Percentiles rank a stretch among this genome's conserved stretches.
These are phyloP conservation scores for Monosiga brevicollis DNA, from an alignment of 78 protist species.

Conservation along the genomic window DNA sequence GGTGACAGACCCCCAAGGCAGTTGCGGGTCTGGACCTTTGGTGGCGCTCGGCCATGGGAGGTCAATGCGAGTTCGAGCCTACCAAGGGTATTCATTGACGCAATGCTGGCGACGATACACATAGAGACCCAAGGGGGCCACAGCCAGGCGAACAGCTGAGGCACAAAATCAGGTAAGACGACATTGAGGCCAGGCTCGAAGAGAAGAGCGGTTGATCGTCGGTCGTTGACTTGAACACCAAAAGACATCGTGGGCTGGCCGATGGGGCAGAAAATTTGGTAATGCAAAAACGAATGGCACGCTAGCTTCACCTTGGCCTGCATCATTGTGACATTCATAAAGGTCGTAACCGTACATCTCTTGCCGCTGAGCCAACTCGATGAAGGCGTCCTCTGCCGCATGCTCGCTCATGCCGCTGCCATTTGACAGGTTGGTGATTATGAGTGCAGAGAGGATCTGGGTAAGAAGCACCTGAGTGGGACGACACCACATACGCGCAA, in stretches of 20 bases:
- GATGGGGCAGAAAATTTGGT: background rate
- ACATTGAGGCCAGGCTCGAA: background rate
- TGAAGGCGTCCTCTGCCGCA: background rate
- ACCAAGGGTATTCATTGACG: no score
- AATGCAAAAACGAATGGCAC: background rate
- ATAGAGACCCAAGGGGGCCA: background rate
- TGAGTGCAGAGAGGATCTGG: no score
- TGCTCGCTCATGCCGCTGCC: background rate
- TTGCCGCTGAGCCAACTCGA: background rate
- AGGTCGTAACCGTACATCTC: background rate
- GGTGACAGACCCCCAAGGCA: background rate
- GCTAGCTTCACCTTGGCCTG: background rate
- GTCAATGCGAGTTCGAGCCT: no score
- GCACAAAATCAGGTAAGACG: background rate
- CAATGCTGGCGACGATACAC: no score
- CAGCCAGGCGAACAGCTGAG: background rate
- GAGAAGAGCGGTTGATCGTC: background rate
- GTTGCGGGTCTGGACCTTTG: background rate
- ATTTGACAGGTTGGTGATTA: no score
- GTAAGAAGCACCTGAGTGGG: no score
- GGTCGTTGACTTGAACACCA: background rate
- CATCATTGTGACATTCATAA: background rate
- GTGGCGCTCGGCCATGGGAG: no score
- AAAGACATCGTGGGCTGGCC: background rate
- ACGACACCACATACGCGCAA: no score